Percentiles rank a stretch among this genome's conserved stretches.
These are phyloP conservation scores for Pleurotus ostreatus DNA, from an alignment of 768 basidiomycete species.

Conservation along the genomic window DNA sequence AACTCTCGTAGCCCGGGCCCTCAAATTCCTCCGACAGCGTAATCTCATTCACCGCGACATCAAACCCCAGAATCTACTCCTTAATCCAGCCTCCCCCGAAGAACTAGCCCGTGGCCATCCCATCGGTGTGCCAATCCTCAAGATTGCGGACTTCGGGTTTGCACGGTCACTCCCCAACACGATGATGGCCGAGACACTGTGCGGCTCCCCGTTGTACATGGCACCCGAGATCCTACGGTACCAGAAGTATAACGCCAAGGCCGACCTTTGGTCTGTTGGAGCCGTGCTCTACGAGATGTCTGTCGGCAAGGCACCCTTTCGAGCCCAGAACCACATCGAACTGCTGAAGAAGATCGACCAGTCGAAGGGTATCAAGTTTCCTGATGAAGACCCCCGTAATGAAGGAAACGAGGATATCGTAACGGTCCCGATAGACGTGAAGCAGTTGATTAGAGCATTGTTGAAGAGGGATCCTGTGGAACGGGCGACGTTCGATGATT, in stretches of 20 bases:
- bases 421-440: slow-evolving; percentile 75
- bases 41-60: slow-evolving; percentile 96
- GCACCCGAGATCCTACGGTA: slow-evolving; percentile 97
- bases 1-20: slow-evolving; percentile 72
- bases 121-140: slow-evolving; percentile 88
- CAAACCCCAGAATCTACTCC: slow-evolving; percentile 92
- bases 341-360: slow-evolving; percentile 89
- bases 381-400: slow-evolving; percentile 77
- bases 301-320: slow-evolving; percentile 90
- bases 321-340: slow-evolving; percentile 95
- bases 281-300: slow-evolving; percentile 96
- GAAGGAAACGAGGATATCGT: slow-evolving; percentile 48
- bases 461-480: slow-evolving; percentile 82
- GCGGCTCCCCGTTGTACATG: slow-evolving; percentile 99
- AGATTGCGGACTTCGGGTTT: slow-evolving; percentile 98
- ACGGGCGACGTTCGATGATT: slow-evolving; percentile 86
- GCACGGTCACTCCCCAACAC: slow-evolving; percentile 88
- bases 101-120: slow-evolving; percentile 89
- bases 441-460: slow-evolving; percentile 79
- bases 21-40: slow-evolving; percentile 85
- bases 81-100: slow-evolving; percentile 76
- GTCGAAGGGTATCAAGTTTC: slow-evolving; percentile 90
- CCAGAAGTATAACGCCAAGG: slow-evolving; percentile 97
- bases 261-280: slow-evolving; percentile 97
- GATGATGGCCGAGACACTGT: slow-evolving; percentile 96